Base-by-base conservation (phyloP, 2,329 filamentous ascomycete species). In the Penicillium aurantiogriseum region DNA sequence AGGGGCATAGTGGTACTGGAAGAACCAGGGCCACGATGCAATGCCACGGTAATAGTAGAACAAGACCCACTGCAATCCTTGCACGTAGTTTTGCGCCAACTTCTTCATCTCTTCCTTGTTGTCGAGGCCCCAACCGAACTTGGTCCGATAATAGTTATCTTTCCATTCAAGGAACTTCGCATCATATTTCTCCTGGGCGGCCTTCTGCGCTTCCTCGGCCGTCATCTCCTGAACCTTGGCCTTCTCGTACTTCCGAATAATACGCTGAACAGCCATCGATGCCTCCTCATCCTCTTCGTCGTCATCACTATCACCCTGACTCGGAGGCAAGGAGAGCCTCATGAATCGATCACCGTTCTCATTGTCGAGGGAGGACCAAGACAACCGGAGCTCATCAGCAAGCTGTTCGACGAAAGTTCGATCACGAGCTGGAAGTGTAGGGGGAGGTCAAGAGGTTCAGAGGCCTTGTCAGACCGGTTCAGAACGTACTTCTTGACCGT, bases 1-100 rank as follows among this genome's bases (percentile, higher is more conserved):
- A 1, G 94, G 94, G 10, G 95, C 90, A 75, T 99, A 99, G 76
- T 99, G 95, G 75, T 96, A 99, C 59, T 83, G 82, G 76, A 97
- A 99, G 77, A 90, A 99, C 94, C 94, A 99, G 15, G 94, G 92
- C 94, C 94, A 99, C 13, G 93, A 97, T 17, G 91, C 94, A 59
- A 99, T 94, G 61, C 94, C 94, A 53, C 88, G 88, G 77, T 99
- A 99, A 77, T 99, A 99, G 79, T 99, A 99, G 76, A 89, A 97
- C 49, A 99, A 80, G 43, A 99, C 94, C 95, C 94, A 99, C 74
- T 99, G 94, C 59, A 99, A 79, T 60, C 94, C 94, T 76, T 99
- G 91, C 7, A 99, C 92, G 69, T 99, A 99, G 76, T 97, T 99
- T 76, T 97, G 92, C 27, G 91, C 89, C 59, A 99, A 81, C 63